Evolutionary conservation across 1,139 yeast genomes (phyloP), one percentile per base, ranked within the genome.

Genomic region (Protomyces gravidus): DNA sequence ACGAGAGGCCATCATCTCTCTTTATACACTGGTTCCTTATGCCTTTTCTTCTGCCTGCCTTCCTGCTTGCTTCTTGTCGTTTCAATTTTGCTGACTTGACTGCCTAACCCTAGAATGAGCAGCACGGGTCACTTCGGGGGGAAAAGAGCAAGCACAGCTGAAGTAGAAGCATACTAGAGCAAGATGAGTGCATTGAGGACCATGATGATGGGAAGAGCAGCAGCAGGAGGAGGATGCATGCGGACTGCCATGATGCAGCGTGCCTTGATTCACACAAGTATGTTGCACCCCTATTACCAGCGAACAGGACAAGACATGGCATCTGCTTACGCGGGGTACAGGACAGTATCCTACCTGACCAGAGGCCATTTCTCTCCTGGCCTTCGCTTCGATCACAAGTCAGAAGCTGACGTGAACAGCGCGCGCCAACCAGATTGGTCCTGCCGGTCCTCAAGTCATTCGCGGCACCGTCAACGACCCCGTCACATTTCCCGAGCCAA

Each of bases 381-480:
- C n/a, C n/a, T n/a, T n/a, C n/a, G n/a, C n/a, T n/a, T n/a, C n/a
- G n/a, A n/a, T n/a, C n/a, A n/a, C 32, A 13, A 9, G 13, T 9
- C 45, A 36, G 21, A 36, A 13, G 7, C 45, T 23, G 6, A 13
- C 17, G 7, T 19, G 27, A 5, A 1, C 40, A 55, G 59, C 59
- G 5, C 49, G 53, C 5, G 45, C 59, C n/a, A 48, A 48, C 40
- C 39, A 23, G 17, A 47, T 55, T 26, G 59, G 59, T 28, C 58
- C 62, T 15, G 60, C 62, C 7, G 89, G 89, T 17, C 82, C 87
- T 47, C 90, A 90, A 11, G 74, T 77, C 66, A 79, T 85, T 60
- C 79, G 78, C 39, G 68, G 68, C 25, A 65, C 68, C 15, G 90
- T 86, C 56, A 89, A 89, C 72, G 96, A 89, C 63, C 86, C 96